Evolutionary conservation across 257 asterid genomes (phyloP), one percentile per base, ranked within the genome.

Genomic region (Paulownia fortunei): DNA sequence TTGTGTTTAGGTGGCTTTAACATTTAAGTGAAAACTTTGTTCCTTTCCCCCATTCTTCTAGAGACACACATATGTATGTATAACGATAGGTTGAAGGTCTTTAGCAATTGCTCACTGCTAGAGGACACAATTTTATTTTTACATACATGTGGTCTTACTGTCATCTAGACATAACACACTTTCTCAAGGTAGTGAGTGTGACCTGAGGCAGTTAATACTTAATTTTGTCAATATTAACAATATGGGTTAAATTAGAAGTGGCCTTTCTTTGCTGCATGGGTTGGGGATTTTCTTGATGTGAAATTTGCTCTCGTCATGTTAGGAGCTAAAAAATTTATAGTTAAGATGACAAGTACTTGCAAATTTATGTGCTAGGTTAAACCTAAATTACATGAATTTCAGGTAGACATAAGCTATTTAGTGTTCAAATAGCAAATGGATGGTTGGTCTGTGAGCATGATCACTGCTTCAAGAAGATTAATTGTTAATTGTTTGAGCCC

Each of bases 21-120:
- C 52, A 8, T 30, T 36, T 42, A 32, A 18, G 37, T 39, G 71
- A 39, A 55, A 13, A 32, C 54, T 68, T 26, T 23, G 0, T 51
- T 58, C 66, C 10, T 13, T 46, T 67, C 39, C 26, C 23, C 24
- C 42, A 39, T 32, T 70, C 46, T 69, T 78, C 69, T 77, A 11
- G 71, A 63, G 32, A 36, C 37, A 37, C 69, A 49, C 15, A 9
- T 59, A 18, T 39, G 32, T 24, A 60, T 32, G 13, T 39, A 15
- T 44, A 55, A 65, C 39, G 15, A 56, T 55, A 52, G 21, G 60
- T 51, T 71, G 56, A 10, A 41, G 37, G 7, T 4, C 54, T 37
- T 72, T 49, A 11, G 65, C 30, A 66, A 42, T 39, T 41, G 42
- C 65, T 78, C 66, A 34, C 36, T 44, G 34, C 76, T 49, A 3